These are phyloP conservation scores for Triticum monococcum DNA, from an alignment of 176 grass and related monocot genomes.

Conservation along the genomic window DNA sequence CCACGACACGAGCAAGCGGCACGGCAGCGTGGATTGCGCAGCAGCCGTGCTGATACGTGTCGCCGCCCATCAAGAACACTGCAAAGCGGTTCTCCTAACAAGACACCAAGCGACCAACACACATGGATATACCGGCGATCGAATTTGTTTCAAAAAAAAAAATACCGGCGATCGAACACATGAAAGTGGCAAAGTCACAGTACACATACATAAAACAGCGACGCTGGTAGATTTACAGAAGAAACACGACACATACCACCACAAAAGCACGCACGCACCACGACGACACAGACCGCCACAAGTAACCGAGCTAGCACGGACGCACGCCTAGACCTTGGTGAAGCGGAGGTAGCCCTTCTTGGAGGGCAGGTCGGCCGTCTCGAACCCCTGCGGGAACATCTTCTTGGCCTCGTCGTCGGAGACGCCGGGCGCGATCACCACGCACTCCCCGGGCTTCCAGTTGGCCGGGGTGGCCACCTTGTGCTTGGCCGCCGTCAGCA, in stretches of 20 bases:
- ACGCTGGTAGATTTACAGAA: background rate
- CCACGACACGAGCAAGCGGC: too few relatives aligned
- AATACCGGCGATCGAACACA: background rate
- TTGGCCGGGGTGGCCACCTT: constrained; percentile 77
- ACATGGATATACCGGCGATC: background rate
- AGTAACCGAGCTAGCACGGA: background rate
- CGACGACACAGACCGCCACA: background rate
- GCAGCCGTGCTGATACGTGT: background rate
- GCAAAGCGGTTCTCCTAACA: too few relatives aligned
- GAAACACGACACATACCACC: background rate
- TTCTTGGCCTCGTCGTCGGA: constrained; percentile 75
- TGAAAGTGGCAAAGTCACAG: background rate
- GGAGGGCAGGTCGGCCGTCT: constrained; percentile 65
- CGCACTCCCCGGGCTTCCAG: constrained; percentile 70
- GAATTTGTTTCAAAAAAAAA: too few relatives aligned
- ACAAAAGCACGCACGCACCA: background rate
- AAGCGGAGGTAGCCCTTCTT: constrained; percentile 80
- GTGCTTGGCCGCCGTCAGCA: constrained; percentile 63
- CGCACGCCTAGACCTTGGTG: constrained; percentile 52
- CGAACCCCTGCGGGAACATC: constrained; percentile 54
- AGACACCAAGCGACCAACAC: too few relatives aligned
- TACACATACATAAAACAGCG: background rate
- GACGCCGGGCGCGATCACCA: constrained; percentile 62
- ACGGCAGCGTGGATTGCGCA: background rate
- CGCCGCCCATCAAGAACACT: too few relatives aligned